Evolutionary conservation across 495 filamentous ascomycete species (phyloP).

Genomic region (Neurospora sp.): DNA sequence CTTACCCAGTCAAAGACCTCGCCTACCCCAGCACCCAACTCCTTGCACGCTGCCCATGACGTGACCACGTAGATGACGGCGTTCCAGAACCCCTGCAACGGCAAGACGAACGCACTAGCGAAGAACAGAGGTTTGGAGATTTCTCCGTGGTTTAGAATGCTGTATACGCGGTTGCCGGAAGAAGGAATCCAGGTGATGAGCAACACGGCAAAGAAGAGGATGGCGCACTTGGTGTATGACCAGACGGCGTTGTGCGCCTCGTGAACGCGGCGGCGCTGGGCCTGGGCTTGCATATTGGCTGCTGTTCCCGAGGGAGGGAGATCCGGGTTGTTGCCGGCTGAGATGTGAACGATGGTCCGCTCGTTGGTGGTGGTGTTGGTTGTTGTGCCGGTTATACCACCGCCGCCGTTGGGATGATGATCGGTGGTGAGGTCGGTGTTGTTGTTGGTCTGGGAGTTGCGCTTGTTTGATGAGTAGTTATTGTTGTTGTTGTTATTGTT

Average conservation of each 20-base stretch:
- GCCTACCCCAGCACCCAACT: constrained; percentile 14
- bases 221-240: constrained; percentile 74
- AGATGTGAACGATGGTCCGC: neutral
- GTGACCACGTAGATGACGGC: constrained; percentile 68
- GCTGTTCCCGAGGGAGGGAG: neutral
- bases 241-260: constrained; percentile 50
- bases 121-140: constrained; percentile 55
- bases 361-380: neutral
- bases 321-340: neutral
- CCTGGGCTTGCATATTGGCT: constrained; percentile 4
- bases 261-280: constrained; percentile 13
- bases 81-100: constrained; percentile 84
- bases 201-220: constrained; percentile 75
- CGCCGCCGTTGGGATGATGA: neutral
- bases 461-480: neutral
- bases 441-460: neutral
- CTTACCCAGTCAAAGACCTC: neutral
- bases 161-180: constrained; percentile 69
- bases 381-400: neutral
- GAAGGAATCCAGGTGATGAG: constrained; percentile 82
- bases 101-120: constrained; percentile 65
- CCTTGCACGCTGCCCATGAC: constrained; percentile 37
- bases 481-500: constrained; percentile 14
- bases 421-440: constrained; percentile 10
- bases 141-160: constrained; percentile 42